These are phyloP conservation scores for Eleusine indica DNA, from an alignment of 176 grass and related monocot genomes.

Conservation along the genomic window DNA sequence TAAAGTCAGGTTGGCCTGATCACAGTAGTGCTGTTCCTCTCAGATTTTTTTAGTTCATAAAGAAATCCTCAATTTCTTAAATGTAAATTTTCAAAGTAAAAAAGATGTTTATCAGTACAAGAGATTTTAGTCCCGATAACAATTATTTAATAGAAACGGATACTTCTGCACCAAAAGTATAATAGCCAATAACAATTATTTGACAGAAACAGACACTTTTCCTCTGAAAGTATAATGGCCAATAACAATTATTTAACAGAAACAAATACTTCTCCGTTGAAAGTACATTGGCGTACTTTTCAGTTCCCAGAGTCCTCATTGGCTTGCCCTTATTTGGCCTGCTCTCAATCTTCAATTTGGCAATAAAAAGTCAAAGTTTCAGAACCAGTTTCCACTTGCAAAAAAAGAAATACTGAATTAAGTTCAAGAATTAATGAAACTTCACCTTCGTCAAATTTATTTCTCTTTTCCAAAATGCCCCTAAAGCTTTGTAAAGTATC, in stretches of 20 bases:
- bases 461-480: slow-evolving; percentile 56
- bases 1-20: background rate
- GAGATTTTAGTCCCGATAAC: background rate
- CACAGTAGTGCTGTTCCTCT: background rate
- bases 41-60: background rate
- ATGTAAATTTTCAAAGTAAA: background rate
- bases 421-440: slow-evolving; percentile 13
- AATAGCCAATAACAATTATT: too few relatives aligned
- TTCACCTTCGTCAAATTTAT: slow-evolving; percentile 64
- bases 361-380: slow-evolving; percentile 3
- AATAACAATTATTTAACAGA: background rate
- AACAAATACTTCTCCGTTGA: background rate
- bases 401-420: background rate
- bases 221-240: too few relatives aligned
- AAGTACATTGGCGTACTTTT: slow-evolving; percentile 40
- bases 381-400: background rate
- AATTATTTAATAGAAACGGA: background rate
- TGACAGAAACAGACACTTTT: too few relatives aligned
- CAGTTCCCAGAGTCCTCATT: slow-evolving; percentile 53
- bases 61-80: background rate
- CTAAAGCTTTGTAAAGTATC: slow-evolving; percentile 56
- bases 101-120: too few relatives aligned
- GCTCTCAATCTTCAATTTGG: slow-evolving; percentile 58
- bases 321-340: slow-evolving; percentile 54
- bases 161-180: too few relatives aligned